Conservation (phyloP, 1,284 basidiomycete species). For the Hortiboletus rubellus region DNA sequence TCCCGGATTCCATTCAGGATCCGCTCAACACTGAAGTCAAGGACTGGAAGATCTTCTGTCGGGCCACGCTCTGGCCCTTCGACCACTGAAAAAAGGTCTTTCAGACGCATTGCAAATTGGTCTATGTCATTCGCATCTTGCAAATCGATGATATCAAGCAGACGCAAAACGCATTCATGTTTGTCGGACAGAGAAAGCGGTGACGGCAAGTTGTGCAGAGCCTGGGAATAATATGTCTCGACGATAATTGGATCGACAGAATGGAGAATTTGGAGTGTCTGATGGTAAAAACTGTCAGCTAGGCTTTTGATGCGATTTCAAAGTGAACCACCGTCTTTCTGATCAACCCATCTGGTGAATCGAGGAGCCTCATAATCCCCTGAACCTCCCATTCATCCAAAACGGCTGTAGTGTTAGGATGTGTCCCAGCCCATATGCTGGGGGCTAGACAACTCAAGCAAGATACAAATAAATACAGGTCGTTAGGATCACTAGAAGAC, state of each 20-base stretch:
- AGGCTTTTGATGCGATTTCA: not conserved
- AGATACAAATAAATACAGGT: constrained; percentile 61
- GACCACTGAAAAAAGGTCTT: constrained; percentile 45
- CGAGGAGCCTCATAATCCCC: constrained; percentile 61
- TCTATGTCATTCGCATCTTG: constrained; percentile 55
- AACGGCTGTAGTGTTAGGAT: constrained; percentile 45
- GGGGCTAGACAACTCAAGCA: constrained; percentile 61
- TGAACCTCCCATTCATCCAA: constrained; percentile 71
- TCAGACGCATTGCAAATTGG: constrained; percentile 54
- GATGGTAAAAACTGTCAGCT: constrained; percentile 16
- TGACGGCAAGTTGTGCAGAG: constrained; percentile 41
- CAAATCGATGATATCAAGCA: constrained; percentile 59
- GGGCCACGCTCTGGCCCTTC: constrained; percentile 38
- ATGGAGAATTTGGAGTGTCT: constrained; percentile 60
- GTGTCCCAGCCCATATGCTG: constrained; percentile 64
- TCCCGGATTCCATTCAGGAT: constrained; percentile 49
- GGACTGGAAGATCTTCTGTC: constrained; percentile 40
- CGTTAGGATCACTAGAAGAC: constrained; percentile 54
- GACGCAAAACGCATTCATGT: constrained; percentile 42
- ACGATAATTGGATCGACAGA: constrained; percentile 58
- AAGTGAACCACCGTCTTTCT: constrained; percentile 51
- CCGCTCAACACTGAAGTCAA: constrained; percentile 56
- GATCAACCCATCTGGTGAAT: constrained; percentile 57
- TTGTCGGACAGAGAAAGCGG: constrained; percentile 36
- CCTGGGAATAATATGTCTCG: constrained; percentile 52